Base-by-base conservation (phyloP, 129 eudicot genomes). In the Cynara cardunculus region DNA sequence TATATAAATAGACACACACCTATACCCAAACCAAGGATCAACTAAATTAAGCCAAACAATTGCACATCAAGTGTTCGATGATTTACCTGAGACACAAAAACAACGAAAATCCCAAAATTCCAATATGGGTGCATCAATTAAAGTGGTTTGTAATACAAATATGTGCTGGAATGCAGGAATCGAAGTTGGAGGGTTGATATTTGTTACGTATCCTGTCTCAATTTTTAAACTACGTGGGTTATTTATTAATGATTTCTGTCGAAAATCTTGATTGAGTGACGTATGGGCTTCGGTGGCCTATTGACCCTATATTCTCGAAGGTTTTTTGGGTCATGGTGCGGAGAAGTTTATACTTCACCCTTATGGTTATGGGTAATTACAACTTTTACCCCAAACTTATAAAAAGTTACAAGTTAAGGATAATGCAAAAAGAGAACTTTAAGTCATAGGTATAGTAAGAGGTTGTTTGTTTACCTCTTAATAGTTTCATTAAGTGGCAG, bases 51-150 rank as follows among this genome's bases (percentile, higher is more conserved):
- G 34, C 8, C 11, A 66, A 74, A 53, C 26, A 74, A 49, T 12
- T 31, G 85, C 71, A 75, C 76, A 44, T 76, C 62, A 75, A 49
- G 44, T 81, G 85, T 81, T 82, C 18, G 77, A 82, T 37, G 53
- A 82, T 25, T 7, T 71, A 39, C 86, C 82, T 77, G 82, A 77
- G 39, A 77, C 26, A 70, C 18, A 83, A 69, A 77, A 25, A 4
- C 49, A 35, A 18, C 7, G 0, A 69, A 49, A 56, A 69, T 82
- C 53, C 26, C 26, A 22, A 25, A 71, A 8, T 70, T 77, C 22
- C 22, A 71, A 77, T 28, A 7, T 83, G 86, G 78, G 78, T 70
- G 70, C 71, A 37, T 71, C 27, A 35, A 31, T 71, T 37, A 65
- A 37, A 65, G 68, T 62, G n/a, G 0, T 59, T 25, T 72, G 0